These are phyloP conservation scores for Coemansia sp. DNA, from an alignment of 192 early-diverging fungal genomes.

Conservation along the genomic window DNA sequence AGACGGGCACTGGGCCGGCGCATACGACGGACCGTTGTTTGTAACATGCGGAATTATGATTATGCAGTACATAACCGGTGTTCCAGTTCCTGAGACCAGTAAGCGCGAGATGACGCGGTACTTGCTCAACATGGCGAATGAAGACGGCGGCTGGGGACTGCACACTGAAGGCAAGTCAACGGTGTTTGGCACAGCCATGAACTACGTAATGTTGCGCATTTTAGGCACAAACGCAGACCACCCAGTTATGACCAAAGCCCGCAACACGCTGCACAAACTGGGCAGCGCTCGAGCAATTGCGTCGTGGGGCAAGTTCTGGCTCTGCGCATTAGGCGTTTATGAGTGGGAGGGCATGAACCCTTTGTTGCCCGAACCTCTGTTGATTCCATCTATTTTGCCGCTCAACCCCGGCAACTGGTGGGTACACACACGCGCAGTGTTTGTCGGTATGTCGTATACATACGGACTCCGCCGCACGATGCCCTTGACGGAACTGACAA, in stretches of 20 bases:
- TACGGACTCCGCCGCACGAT: conserved; percentile 70
- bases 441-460: conserved; percentile 94
- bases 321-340: conserved; percentile 84
- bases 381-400: conserved; percentile 78
- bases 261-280: conserved; percentile 77
- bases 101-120: conserved; percentile 83
- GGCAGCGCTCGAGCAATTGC: conserved; percentile 84
- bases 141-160: conserved; percentile 98
- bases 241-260: conserved; percentile 78
- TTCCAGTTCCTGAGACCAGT: conserved; percentile 63
- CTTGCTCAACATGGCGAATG: conserved; percentile 78
- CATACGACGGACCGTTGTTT: conserved; percentile 98
- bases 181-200: conserved; percentile 93
- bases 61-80: conserved; percentile 80
- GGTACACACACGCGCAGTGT: conserved; percentile 91
- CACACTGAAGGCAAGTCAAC: conserved; percentile 92
- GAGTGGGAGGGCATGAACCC: conserved; percentile 97
- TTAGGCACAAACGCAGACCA: conserved; percentile 85
- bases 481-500: conserved; percentile 67
- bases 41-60: conserved; percentile 89
- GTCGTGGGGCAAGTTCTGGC: conserved; percentile 99
- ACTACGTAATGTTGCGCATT: conserved; percentile 87
- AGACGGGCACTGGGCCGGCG: conserved; percentile 94
- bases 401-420: conserved; percentile 90
- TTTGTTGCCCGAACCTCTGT: conserved; percentile 88